These are phyloP conservation scores for Cardamine occulta DNA, from an alignment of 345 rosid genomes.

Conservation along the genomic window DNA sequence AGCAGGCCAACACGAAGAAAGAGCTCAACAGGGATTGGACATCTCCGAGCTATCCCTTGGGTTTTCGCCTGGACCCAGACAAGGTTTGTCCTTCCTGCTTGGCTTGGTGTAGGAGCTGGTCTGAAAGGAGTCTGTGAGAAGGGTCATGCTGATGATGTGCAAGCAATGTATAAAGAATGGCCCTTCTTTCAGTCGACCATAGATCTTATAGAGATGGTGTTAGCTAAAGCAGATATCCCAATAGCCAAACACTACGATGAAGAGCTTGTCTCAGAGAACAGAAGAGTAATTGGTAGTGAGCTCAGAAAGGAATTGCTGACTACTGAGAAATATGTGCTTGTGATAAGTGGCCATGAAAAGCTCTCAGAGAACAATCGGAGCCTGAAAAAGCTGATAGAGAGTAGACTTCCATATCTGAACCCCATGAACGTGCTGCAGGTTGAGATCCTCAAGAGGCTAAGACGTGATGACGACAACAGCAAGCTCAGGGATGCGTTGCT, in stretches of 20 bases:
- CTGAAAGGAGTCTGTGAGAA: conserved; percentile 78
- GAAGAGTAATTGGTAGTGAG: conserved; percentile 70
- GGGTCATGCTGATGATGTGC: conserved; percentile 75
- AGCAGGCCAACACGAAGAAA: conserved; percentile 91
- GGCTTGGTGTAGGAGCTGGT: conserved; percentile 98
- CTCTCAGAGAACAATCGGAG: conserved; percentile 75
- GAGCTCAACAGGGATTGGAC: conserved; percentile 86
- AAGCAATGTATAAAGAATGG: conserved; percentile 93
- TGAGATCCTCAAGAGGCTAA: conserved; percentile 80
- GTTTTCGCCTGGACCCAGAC: conserved; percentile 98
- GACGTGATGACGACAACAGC: conserved; percentile 77
- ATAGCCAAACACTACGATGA: conserved; percentile 94
- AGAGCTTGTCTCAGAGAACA: conserved; percentile 71
- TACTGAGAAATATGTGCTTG: conserved; percentile 78
- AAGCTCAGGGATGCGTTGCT: conserved; percentile 91
- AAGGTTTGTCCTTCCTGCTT: conserved; percentile 97
- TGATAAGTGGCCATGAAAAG: conserved; percentile 74
- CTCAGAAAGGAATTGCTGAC: conserved; percentile 67
- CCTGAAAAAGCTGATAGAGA: conserved; percentile 85
- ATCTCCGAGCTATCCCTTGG: conserved; percentile 98
- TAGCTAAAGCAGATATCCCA: conserved; percentile 86
- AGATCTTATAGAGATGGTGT: conserved; percentile 95
- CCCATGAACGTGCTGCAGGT: conserved; percentile 91
- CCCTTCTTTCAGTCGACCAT: conserved; percentile 93
- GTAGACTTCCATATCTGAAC: conserved; percentile 87